These are phyloP conservation scores for Medicago truncatula DNA, from an alignment of 306 rosid genomes.

Conservation along the genomic window MtrunA17r5.0-ANR NC_053043.1:18374501-18375000, in stretches of 20 bases:
- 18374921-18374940: slow-evolving; percentile 47
- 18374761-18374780: slow-evolving; percentile 15
- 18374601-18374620: slow-evolving; percentile 84
- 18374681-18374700: not conserved
- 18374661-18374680: slow-evolving; percentile 61
- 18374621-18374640: slow-evolving; percentile 68
- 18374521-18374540: slow-evolving; percentile 72
- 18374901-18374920: slow-evolving; percentile 53
- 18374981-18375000: slow-evolving; percentile 13
- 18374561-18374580: slow-evolving; percentile 92
- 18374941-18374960: slow-evolving; percentile 51
- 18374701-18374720: not conserved
- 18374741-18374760: not conserved
- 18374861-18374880: slow-evolving; percentile 67
- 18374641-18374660: slow-evolving; percentile 83
- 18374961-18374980: slow-evolving; percentile 4
- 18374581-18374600: slow-evolving; percentile 74
- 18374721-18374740: not conserved
- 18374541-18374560: slow-evolving; percentile 59
- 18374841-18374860: slow-evolving; percentile 74
- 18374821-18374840: slow-evolving; percentile 64
- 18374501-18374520: slow-evolving; percentile 74
- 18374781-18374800: not conserved
- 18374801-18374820: slow-evolving; percentile 4
- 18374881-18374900: slow-evolving; percentile 69